Evolutionary conservation across 768 basidiomycete genomes (phyloP).

Genomic region (Calocera viscosa): DNA sequence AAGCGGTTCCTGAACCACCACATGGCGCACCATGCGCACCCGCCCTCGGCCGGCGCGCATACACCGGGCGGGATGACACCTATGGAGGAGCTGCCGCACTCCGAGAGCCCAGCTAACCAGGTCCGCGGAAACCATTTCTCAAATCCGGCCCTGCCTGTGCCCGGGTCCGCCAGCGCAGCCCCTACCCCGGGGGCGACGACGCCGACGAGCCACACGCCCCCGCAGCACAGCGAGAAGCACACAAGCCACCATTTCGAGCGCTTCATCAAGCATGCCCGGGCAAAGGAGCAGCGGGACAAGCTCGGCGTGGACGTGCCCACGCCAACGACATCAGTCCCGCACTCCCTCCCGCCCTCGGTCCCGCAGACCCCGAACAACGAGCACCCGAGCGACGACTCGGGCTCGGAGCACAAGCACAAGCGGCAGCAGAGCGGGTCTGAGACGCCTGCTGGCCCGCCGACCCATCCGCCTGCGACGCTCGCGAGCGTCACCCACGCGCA

Average conservation of each 20-base stretch:
- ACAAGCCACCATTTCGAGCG: conserved; percentile 1
- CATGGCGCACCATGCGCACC: conserved; percentile 44
- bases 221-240: not conserved
- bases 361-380: conserved; percentile 16
- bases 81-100: not conserved
- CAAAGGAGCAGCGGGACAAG: conserved; percentile 2
- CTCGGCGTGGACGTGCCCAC: not conserved
- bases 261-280: conserved; percentile 1
- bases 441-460: conserved; percentile 25
- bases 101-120: not conserved
- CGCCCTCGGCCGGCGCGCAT: conserved; percentile 15
- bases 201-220: conserved; percentile 5
- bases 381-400: conserved; percentile 20
- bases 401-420: conserved; percentile 23
- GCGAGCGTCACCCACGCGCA: conserved; percentile 79
- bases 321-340: not conserved
- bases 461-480: conserved; percentile 42
- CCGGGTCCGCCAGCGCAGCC: not conserved
- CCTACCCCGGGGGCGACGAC: not conserved
- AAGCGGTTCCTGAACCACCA: conserved; percentile 92
- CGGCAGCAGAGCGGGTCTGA: conserved; percentile 23
- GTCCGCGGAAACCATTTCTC: not conserved
- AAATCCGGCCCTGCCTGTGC: not conserved
- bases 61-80: not conserved
- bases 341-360: not conserved